Percentiles rank a stretch among this genome's conserved stretches.
Evolutionary conservation across 176 grass and related monocot species (phyloP).

Genomic region (Coix lacrymajobi): DNA sequence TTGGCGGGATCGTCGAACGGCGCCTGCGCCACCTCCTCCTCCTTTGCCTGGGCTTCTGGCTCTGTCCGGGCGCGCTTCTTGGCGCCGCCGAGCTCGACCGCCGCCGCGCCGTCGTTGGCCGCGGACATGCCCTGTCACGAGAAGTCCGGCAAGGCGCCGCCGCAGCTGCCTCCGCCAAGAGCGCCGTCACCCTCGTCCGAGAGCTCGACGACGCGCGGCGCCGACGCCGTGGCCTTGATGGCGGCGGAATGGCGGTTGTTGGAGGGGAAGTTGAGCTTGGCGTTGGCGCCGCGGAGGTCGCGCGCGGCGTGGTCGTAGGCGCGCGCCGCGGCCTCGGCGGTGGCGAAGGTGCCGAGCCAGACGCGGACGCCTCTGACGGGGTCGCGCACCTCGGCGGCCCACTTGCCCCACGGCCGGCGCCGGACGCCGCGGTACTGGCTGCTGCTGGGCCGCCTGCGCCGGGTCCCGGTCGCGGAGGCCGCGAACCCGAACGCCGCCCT

Average conservation of each 20-base stretch:
- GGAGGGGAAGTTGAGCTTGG: conserved; percentile 65
- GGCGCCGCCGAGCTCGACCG: background rate
- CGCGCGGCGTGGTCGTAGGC: conserved; percentile 71
- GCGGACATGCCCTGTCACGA: conserved; percentile 33
- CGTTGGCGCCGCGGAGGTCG: conserved; percentile 36
- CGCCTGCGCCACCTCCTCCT: background rate
- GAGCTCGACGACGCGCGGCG: background rate
- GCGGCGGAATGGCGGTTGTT: background rate
- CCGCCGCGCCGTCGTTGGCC: background rate
- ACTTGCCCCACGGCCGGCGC: conserved; percentile 67
- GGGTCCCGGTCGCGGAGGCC: background rate
- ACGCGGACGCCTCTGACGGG: conserved; percentile 58
- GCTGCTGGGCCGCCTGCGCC: background rate
- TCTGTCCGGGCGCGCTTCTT: conserved; percentile 7
- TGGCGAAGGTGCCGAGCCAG: conserved; percentile 80
- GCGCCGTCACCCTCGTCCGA: background rate
- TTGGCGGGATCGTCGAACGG: background rate
- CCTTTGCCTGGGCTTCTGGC: background rate
- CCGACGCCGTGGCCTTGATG: too few species aligned
- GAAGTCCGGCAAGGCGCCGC: conserved; percentile 16
- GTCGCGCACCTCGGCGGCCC: conserved; percentile 82
- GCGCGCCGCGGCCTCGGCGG: conserved; percentile 51
- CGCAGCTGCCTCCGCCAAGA: background rate
- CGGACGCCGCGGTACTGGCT: conserved; percentile 41
- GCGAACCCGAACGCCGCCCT: background rate